Conservation (phyloP, 352 stramenopile species). For the Globisporangium uncinulatum region DNA sequence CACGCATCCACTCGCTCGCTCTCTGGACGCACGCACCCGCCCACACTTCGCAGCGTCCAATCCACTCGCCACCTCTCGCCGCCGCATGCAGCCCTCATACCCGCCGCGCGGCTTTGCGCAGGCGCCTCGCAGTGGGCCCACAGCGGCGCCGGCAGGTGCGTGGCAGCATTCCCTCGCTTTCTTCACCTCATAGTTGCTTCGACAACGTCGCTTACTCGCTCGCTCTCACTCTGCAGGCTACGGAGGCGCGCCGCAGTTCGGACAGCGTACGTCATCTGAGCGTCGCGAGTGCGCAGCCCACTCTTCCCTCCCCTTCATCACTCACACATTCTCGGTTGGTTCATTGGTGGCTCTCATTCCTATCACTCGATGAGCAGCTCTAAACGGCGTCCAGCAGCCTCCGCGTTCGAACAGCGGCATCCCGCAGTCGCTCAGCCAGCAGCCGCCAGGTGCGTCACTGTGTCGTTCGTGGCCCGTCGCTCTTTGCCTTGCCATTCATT, state of each 20-base stretch:
- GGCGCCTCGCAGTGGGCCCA: neutral
- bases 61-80: neutral
- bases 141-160: neutral
- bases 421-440: conserved; percentile 9
- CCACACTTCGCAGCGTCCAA: too few relatives aligned
- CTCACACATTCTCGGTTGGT: too few relatives aligned
- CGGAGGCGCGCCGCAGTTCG: conserved; percentile 12
- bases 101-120: conserved; percentile 1
- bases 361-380: conserved; percentile 10
- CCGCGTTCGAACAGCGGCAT: conserved; percentile 26
- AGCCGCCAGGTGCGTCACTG: conserved; percentile 3
- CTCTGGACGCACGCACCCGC: too few relatives aligned
- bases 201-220: neutral
- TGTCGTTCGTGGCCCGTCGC: neutral
- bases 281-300: too few relatives aligned
- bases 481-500: too few relatives aligned
- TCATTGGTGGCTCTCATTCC: too few relatives aligned
- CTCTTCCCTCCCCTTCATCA: too few relatives aligned
- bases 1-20: too few relatives aligned
- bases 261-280: conserved; percentile 7
- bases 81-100: neutral
- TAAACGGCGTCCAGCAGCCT: conserved; percentile 23
- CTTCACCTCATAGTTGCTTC: neutral
- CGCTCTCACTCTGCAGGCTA: conserved; percentile 6
- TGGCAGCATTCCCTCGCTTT: neutral